Conservation (phyloP, 1,284 basidiomycete species). For the Ganoderma lucidum region DNA sequence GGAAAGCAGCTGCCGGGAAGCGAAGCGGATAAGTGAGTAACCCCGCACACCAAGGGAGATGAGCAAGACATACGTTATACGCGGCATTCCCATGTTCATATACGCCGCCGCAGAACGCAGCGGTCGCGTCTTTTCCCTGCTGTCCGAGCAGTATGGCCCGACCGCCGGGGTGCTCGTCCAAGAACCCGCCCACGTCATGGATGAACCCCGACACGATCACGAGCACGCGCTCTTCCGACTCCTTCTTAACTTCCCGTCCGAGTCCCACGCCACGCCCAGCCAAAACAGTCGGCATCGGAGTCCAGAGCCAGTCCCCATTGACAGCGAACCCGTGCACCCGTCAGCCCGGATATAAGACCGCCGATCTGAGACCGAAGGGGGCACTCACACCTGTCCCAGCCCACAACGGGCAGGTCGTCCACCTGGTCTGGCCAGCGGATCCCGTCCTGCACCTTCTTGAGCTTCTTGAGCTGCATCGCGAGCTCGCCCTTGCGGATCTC, state of each 20-base stretch:
- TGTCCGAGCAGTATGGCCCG: constrained; percentile 64
- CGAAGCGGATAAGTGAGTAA: constrained; percentile 15
- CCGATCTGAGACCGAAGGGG: not conserved
- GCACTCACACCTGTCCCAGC: constrained; percentile 81
- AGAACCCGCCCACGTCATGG: constrained; percentile 82
- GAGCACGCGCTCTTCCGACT: constrained; percentile 69
- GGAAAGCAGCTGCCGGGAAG: constrained; percentile 64
- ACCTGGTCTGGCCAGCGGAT: constrained; percentile 74
- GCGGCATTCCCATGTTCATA: constrained; percentile 89
- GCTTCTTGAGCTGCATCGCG: constrained; percentile 83
- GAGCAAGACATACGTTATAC: constrained; percentile 64
- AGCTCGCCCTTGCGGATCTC: constrained; percentile 86
- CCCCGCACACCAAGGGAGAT: not conserved
- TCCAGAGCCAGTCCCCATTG: not conserved
- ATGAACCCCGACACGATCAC: constrained; percentile 87
- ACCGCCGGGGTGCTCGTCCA: constrained; percentile 87
- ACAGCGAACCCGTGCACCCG: not conserved
- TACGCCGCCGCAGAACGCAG: constrained; percentile 85
- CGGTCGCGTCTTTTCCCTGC: constrained; percentile 84
- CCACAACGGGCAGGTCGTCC: constrained; percentile 75
- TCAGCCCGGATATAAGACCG: not conserved
- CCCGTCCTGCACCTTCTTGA: constrained; percentile 70
- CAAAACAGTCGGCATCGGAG: not conserved
- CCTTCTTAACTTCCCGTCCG: constrained; percentile 62
- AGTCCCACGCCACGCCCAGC: constrained; percentile 7